A percentile compares a stretch with the other conserved stretches of the same genome.
Conservation (phyloP, 352 stramenopile species). For the Phytophthora pseudosyringae region DNA sequence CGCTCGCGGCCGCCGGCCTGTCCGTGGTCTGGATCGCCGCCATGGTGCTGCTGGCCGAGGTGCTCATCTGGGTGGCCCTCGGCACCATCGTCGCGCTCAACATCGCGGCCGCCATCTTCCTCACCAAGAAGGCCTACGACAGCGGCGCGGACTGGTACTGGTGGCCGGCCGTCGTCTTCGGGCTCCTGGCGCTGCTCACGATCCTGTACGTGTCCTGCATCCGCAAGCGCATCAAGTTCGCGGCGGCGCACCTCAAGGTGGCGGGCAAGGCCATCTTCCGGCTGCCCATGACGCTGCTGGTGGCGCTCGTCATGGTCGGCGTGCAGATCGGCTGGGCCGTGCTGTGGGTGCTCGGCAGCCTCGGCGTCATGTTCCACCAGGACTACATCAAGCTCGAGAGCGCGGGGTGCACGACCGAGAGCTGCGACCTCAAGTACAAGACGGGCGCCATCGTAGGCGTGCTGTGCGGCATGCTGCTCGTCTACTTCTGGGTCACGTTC, state of each 20-base stretch:
- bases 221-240: conserved; percentile 92
- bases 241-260: conserved; percentile 90
- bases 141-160: conserved; percentile 62
- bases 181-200: conserved; percentile 54
- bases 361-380: conserved; percentile 84
- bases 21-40: conserved; percentile 78
- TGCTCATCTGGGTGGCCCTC: conserved; percentile 62
- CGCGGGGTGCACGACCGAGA: conserved; percentile 57
- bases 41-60: conserved; percentile 73
- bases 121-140: conserved; percentile 77
- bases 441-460: conserved; percentile 64
- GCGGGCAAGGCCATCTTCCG: conserved; percentile 87
- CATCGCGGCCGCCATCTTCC: conserved; percentile 60
- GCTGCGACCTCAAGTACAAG: conserved; percentile 57
- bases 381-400: conserved; percentile 68
- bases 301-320: conserved; percentile 85
- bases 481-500: conserved; percentile 93
- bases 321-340: conserved; percentile 89
- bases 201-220: conserved; percentile 73
- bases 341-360: conserved; percentile 85
- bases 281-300: conserved; percentile 82
- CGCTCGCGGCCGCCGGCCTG: conserved; percentile 60
- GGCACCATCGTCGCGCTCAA: conserved; percentile 45
- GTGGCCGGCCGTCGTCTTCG: conserved; percentile 69
- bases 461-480: conserved; percentile 90